A percentile compares a stretch with the other conserved stretches of the same genome.
Conservation (phyloP, 2,329 filamentous ascomycete species). For the Stagonosporopsis rhizophila region DNA sequence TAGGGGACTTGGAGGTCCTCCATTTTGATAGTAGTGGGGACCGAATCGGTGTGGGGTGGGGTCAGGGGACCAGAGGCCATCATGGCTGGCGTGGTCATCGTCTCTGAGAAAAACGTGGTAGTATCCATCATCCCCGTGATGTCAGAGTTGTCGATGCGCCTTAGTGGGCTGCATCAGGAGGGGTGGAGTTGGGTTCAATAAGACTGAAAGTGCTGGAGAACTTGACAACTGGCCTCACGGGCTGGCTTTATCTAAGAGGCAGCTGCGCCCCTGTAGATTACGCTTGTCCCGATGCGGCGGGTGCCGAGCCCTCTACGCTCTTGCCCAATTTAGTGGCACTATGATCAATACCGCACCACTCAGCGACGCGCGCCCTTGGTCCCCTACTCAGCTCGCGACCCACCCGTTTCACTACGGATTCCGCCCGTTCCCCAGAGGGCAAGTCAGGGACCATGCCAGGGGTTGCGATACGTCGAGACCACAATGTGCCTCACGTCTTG, state of each 20-base stretch:
- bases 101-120: conserved; percentile 32
- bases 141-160: conserved; percentile 36
- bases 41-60: conserved; percentile 32
- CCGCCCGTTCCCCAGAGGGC: conserved; percentile 24
- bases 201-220: conserved; percentile 37
- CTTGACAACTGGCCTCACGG: conserved; percentile 40
- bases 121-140: conserved; percentile 40
- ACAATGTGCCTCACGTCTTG: conserved; percentile 23
- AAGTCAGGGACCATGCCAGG: conserved; percentile 25
- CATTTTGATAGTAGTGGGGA: conserved; percentile 51
- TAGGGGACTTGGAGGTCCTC: conserved; percentile 48
- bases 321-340: conserved; percentile 25
- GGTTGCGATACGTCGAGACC: conserved; percentile 21
- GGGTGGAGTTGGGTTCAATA: conserved; percentile 36
- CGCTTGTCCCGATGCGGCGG: conserved; percentile 22
- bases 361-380: conserved; percentile 20
- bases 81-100: conserved; percentile 34
- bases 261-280: conserved; percentile 28
- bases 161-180: conserved; percentile 41
- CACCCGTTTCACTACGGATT: conserved; percentile 38
- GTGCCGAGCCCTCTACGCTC: conserved; percentile 14
- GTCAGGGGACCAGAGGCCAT: conserved; percentile 35
- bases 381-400: conserved; percentile 36
- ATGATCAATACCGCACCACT: conserved; percentile 19
- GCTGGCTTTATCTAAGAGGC: conserved; percentile 44